phyloP scores from a whole-genome alignment of 768 basidiomycete genomes.

The Grammothele lineata region DNA sequence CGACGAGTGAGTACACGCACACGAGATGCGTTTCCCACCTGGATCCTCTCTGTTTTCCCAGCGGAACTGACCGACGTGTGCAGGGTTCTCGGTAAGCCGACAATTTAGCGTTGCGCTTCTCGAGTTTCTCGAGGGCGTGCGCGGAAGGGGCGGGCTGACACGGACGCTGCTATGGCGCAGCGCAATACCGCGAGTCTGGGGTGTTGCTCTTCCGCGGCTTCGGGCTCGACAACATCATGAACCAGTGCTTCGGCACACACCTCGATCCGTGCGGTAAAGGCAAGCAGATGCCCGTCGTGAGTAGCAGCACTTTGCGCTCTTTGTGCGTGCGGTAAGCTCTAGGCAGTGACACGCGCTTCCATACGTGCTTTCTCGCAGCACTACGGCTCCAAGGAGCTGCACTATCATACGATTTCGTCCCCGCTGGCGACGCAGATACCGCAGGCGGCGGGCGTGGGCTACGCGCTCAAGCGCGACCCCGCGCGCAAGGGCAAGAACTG shows the following conservation, averaged over 20 bases:
- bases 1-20: slow-evolving; percentile 83
- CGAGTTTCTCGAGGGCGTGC: no score
- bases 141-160: no score
- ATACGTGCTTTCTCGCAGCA: slow-evolving; percentile 47
- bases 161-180: slow-evolving; percentile 31
- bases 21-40: neutral
- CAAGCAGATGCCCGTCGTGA: slow-evolving; percentile 90
- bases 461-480: slow-evolving; percentile 79
- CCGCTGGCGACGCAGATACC: slow-evolving; percentile 93
- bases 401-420: slow-evolving; percentile 93
- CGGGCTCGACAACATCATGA: slow-evolving; percentile 75
- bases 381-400: slow-evolving; percentile 77
- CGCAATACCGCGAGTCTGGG: slow-evolving; percentile 92
- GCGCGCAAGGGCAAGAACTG: slow-evolving; percentile 63
- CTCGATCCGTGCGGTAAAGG: slow-evolving; percentile 81
- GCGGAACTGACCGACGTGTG: neutral
- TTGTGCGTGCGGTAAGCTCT: no score
- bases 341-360: neutral
- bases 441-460: slow-evolving; percentile 90
- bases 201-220: slow-evolving; percentile 89
- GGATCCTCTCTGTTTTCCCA: neutral
- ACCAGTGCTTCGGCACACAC: slow-evolving; percentile 86
- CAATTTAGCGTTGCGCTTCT: no score
- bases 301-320: slow-evolving; percentile 14
- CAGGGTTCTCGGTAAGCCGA: neutral